These are phyloP conservation scores for Acanthamoeba castellanii DNA, from an alignment of 208 protist genomes.

Conservation along the genomic window DNA sequence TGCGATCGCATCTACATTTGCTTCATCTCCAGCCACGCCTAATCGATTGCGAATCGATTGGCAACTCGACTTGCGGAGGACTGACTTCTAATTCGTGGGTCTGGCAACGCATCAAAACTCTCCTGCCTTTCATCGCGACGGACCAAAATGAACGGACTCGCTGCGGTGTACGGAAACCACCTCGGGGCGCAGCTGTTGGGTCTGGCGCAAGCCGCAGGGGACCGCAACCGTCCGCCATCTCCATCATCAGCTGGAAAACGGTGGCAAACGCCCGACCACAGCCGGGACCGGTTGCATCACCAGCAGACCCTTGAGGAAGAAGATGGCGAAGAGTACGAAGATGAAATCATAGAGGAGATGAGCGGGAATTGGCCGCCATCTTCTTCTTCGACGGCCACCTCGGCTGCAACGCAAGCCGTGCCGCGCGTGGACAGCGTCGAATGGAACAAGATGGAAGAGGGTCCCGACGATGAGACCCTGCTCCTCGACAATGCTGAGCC, in stretches of 20 bases:
- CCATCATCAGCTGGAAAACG: background rate
- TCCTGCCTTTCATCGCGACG: background rate
- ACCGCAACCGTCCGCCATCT: background rate
- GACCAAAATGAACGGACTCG: background rate
- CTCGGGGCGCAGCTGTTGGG: conserved; percentile 17
- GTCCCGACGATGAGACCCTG: background rate
- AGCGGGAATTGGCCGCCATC: background rate
- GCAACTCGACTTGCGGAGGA: no score
- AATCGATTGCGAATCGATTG: no score
- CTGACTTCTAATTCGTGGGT: no score
- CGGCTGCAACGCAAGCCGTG: background rate
- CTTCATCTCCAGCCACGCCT: no score
- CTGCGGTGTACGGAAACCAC: conserved; percentile 19
- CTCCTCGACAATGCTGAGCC: background rate
- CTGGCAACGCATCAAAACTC: no score
- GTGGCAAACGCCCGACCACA: background rate
- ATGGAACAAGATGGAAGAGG: conserved; percentile 16
- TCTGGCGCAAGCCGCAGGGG: background rate
- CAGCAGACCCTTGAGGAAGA: background rate
- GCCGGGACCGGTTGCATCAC: background rate
- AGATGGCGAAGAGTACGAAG: conserved; percentile 12
- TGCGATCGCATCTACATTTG: no score
- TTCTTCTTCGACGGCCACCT: background rate
- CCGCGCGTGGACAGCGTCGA: conserved; percentile 8
- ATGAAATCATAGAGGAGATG: conserved; percentile 34